Evolutionary conservation across 1,284 basidiomycete genomes (phyloP).

Genomic region (Trametes hirsuta): DNA sequence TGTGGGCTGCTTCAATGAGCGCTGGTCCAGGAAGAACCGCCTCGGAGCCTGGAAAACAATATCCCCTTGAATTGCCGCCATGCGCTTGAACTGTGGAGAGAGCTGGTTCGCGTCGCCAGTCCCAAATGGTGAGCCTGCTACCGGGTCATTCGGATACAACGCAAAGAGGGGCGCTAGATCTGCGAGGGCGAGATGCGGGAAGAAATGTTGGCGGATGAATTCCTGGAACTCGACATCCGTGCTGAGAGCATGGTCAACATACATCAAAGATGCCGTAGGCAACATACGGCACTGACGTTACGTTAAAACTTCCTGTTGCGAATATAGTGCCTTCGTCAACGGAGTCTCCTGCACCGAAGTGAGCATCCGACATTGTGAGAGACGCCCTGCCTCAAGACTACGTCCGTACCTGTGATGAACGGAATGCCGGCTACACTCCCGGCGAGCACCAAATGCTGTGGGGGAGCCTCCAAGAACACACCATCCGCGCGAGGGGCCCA

Average conservation of each 20-base stretch:
- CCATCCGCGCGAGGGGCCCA: conserved; percentile 43
- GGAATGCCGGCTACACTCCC: conserved; percentile 25
- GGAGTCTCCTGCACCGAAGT: conserved; percentile 26
- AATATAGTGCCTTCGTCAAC: conserved; percentile 39
- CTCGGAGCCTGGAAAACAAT: conserved; percentile 56
- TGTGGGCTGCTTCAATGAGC: conserved; percentile 29
- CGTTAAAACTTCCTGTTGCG: conserved; percentile 22
- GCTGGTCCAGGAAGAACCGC: conserved; percentile 46
- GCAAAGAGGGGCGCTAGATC: conserved; percentile 19
- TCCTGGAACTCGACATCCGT: conserved; percentile 1
- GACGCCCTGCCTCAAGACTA: no score
- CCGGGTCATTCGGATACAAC: conserved; percentile 32
- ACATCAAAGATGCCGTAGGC: not conserved
- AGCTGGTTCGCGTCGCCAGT: conserved; percentile 48
- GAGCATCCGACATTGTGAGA: no score
- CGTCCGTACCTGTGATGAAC: no score
- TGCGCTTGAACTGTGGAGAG: conserved; percentile 54
- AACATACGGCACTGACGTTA: conserved; percentile 10
- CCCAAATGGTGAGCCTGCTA: conserved; percentile 54
- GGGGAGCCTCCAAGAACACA: conserved; percentile 32
- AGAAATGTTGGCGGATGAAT: not conserved
- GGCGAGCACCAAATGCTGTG: conserved; percentile 24
- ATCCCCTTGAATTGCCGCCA: conserved; percentile 56
- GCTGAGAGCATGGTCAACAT: conserved; percentile 17
- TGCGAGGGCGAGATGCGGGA: not conserved